Percentiles rank a stretch among this genome's conserved stretches.
Evolutionary conservation across 1,284 basidiomycete species (phyloP).

Genomic region (Sanghuangporus weigelae): DNA sequence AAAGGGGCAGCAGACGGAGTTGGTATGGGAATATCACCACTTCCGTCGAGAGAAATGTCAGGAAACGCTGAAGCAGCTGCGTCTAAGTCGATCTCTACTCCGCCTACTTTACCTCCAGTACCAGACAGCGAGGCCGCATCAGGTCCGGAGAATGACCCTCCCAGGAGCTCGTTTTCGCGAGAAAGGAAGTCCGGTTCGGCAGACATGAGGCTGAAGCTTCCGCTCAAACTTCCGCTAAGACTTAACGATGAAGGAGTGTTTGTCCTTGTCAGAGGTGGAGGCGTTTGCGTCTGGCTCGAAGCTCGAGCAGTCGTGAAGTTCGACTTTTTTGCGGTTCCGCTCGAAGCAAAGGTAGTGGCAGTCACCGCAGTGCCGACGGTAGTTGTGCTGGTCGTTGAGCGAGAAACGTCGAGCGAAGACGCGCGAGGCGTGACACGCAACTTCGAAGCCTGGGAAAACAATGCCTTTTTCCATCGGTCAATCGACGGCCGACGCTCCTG

Average conservation of each 20-base stretch:
- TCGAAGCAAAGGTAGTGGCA: neutral
- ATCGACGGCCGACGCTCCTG: neutral
- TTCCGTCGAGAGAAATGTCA: conserved; percentile 70
- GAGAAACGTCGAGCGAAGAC: conserved; percentile 4
- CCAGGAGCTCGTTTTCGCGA: conserved; percentile 20
- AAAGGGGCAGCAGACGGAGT: conserved; percentile 28
- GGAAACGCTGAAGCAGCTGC: conserved; percentile 80
- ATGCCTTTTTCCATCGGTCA: neutral
- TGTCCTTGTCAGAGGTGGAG: neutral
- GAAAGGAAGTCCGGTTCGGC: conserved; percentile 1
- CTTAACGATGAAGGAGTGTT: neutral
- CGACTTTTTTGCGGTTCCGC: neutral
- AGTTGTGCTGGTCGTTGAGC: neutral
- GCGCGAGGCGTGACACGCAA: conserved; percentile 3
- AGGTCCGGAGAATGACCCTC: conserved; percentile 31
- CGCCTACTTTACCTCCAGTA: conserved; percentile 30
- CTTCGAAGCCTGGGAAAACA: neutral
- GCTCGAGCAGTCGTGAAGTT: neutral
- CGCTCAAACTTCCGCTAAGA: neutral
- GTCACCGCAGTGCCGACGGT: neutral
- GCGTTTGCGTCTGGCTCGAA: neutral
- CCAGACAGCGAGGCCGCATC: conserved; percentile 25
- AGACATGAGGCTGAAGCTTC: neutral
- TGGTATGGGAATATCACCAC: conserved; percentile 45
- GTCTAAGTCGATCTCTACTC: conserved; percentile 66